phyloP scores from a whole-genome alignment of 164 flowering plant species.

The Nymphaea thermarum region DNA sequence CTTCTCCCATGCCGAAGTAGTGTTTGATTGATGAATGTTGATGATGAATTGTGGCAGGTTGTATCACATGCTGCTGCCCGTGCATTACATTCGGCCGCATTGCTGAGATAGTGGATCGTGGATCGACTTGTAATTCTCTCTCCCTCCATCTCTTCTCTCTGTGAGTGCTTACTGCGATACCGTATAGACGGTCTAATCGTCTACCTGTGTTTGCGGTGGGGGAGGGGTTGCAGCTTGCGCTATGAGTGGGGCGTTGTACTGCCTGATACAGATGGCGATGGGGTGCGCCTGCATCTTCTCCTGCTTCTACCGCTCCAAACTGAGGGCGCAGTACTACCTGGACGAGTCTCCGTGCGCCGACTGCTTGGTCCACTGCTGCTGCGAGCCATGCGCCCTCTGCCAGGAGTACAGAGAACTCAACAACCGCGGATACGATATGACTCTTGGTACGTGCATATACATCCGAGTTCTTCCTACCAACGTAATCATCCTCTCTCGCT shows the following conservation, averaged over 20 bases:
- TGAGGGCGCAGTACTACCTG: slow-evolving; percentile 36
- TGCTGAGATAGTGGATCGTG: slow-evolving; percentile 27
- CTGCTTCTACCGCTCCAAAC: slow-evolving; percentile 37
- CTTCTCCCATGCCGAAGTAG: not conserved
- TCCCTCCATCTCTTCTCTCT: not conserved
- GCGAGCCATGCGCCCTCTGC: slow-evolving; percentile 39
- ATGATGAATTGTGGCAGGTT: slow-evolving; percentile 23
- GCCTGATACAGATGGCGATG: slow-evolving; percentile 19
- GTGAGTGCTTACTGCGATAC: not conserved
- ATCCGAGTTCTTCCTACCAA: not conserved
- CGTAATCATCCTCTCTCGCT: no score
- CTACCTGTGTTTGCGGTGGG: not conserved
- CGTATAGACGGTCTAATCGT: no score
- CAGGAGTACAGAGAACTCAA: slow-evolving; percentile 49
- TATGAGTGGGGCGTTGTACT: slow-evolving; percentile 32
- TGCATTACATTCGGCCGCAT: slow-evolving; percentile 49
- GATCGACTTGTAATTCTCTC: slow-evolving; percentile 8
- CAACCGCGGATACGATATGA: slow-evolving; percentile 29
- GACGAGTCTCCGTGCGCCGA: slow-evolving; percentile 29
- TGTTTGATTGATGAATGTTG: not conserved
- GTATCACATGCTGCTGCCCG: slow-evolving; percentile 51
- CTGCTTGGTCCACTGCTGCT: slow-evolving; percentile 37
- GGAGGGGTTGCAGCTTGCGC: slow-evolving; percentile 21
- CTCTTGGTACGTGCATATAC: slow-evolving; percentile 8
- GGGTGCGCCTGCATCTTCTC: slow-evolving; percentile 41